phyloP scores from a whole-genome alignment of 2,329 filamentous ascomycete species.

The Furcasterigmium furcatum region DNA sequence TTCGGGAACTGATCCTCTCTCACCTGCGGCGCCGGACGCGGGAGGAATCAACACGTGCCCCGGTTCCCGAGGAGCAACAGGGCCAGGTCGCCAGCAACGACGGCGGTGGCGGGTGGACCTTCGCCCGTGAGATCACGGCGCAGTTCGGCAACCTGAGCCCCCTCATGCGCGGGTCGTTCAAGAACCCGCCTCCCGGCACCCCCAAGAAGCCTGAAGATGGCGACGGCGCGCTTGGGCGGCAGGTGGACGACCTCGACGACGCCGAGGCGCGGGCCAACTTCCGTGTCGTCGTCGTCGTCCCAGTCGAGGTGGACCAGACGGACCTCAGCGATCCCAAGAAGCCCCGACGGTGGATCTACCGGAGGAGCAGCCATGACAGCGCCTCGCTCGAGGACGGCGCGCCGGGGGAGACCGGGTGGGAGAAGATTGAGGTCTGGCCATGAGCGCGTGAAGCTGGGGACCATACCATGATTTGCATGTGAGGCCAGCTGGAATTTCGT shows the following conservation, averaged over 20 bases:
- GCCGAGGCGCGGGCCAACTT: conserved; percentile 70
- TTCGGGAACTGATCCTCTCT: conserved; percentile 16
- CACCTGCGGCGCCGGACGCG: conserved; percentile 15
- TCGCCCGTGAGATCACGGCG: conserved; percentile 74
- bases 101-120: conserved; percentile 62
- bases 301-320: conserved; percentile 71
- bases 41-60: background rate
- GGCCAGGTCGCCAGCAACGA: conserved; percentile 22
- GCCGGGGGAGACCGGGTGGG: conserved; percentile 50
- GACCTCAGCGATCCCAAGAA: conserved; percentile 67
- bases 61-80: background rate
- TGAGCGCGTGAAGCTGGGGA: conserved; percentile 23
- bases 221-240: conserved; percentile 51
- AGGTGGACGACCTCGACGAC: conserved; percentile 70
- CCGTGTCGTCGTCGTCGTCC: conserved; percentile 76
- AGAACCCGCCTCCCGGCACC: conserved; percentile 66
- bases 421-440: conserved; percentile 68
- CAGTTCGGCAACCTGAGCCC: conserved; percentile 90
- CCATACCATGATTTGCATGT: background rate
- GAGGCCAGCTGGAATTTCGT: background rate
- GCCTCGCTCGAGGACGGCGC: conserved; percentile 42
- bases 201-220: conserved; percentile 48
- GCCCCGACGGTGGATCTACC: conserved; percentile 65
- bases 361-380: no score
- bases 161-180: conserved; percentile 73